Evolutionary conservation across 768 basidiomycete species (phyloP).

Genomic region (Grammothele lineata): DNA sequence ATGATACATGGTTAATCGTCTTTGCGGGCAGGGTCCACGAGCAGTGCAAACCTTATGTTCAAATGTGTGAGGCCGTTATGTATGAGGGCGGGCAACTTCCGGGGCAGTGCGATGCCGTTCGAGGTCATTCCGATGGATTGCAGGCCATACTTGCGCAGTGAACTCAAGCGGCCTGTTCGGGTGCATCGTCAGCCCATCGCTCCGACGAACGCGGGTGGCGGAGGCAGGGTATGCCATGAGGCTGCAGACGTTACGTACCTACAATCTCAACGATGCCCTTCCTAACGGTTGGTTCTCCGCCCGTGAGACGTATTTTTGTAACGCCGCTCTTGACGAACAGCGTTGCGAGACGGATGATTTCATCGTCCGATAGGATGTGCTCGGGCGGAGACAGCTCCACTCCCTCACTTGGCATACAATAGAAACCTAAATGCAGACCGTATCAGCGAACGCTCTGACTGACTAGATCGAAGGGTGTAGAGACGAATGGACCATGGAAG

Average conservation of each 20-base stretch:
- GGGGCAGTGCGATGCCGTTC: conserved; percentile 75
- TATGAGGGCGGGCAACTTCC: conserved; percentile 65
- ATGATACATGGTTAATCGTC: conserved; percentile 4
- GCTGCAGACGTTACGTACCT: conserved; percentile 35
- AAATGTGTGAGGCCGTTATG: conserved; percentile 75
- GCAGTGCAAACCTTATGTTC: conserved; percentile 34
- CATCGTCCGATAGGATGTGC: conserved; percentile 70
- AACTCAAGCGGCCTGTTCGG: conserved; percentile 52
- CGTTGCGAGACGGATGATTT: conserved; percentile 66
- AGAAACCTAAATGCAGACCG: conserved; percentile 56
- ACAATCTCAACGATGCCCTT: conserved; percentile 71
- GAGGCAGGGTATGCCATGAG: neutral
- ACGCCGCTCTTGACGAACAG: conserved; percentile 82
- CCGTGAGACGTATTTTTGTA: conserved; percentile 83
- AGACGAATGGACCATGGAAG: too few relatives aligned
- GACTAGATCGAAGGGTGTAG: too few relatives aligned
- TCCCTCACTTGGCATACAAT: conserved; percentile 87
- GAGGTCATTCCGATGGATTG: conserved; percentile 81
- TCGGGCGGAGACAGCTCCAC: conserved; percentile 66
- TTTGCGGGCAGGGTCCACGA: neutral
- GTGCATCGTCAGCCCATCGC: neutral
- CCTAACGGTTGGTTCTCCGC: conserved; percentile 83
- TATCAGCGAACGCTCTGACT: too few relatives aligned
- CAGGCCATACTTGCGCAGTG: conserved; percentile 57
- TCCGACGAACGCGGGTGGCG: neutral